A percentile compares a stretch with the other conserved stretches of the same genome.
Conservation (phyloP, 441 rosid species). For the Euphorbia corollata region DNA sequence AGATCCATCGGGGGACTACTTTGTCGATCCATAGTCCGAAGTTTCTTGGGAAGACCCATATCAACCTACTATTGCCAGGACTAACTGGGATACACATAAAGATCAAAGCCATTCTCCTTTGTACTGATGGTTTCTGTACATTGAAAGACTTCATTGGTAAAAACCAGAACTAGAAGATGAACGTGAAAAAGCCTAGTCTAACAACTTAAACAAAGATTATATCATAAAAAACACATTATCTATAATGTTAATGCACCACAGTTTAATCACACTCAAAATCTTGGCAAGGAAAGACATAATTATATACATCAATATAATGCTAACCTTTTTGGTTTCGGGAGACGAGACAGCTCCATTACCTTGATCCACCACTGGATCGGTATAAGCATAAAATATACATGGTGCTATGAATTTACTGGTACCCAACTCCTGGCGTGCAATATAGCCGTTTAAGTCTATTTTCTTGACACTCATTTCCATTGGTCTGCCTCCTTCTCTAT, state of each 20-base stretch:
- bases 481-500: constrained; percentile 91
- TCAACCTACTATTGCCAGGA: constrained; percentile 81
- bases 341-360: constrained; percentile 37
- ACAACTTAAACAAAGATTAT: background rate
- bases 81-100: constrained; percentile 80
- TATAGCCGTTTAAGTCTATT: constrained; percentile 42
- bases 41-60: constrained; percentile 75
- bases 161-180: background rate
- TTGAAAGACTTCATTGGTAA: background rate
- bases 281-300: too few relatives aligned
- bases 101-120: constrained; percentile 44
- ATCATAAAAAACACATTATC: background rate
- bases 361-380: constrained; percentile 31
- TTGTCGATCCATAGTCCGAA: constrained; percentile 58
- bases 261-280: too few relatives aligned
- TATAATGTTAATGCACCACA: background rate
- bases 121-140: constrained; percentile 28
- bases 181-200: background rate
- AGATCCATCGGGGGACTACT: constrained; percentile 77
- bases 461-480: constrained; percentile 44
- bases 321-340: constrained; percentile 36
- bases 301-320: background rate
- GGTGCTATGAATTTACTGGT: constrained; percentile 57
- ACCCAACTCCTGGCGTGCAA: constrained; percentile 55
- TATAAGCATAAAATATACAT: constrained; percentile 48